Evolutionary conservation across 306 rosid genomes (phyloP), one percentile per base, ranked within the genome.

Genomic region (Cicer pinnatifidum): DNA sequence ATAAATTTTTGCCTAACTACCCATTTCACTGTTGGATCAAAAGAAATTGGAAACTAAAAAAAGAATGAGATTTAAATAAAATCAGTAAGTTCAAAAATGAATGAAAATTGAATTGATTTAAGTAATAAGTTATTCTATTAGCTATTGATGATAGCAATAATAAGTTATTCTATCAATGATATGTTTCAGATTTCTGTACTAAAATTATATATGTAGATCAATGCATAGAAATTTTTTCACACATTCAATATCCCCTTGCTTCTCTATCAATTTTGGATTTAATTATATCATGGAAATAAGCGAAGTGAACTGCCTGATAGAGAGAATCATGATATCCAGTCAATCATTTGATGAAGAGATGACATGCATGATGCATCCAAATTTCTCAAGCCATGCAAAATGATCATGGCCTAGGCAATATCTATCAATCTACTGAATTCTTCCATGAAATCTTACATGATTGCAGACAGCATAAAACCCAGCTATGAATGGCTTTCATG

Each of bases 401-500:
- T 50, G 46, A 40, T 13, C 45, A 48, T 60, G 69, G 16, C 66
- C 54, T 46, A 3, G 37, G 19, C 43, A 62, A 64, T 54, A 65
- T 16, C 61, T 41, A 33, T 15, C 38, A 11, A 33, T 63, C 37
- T 45, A 53, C 67, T 20, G 53, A 13, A 54, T 45, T 11, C 52
- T 61, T 70, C 35, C 35, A 28, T 20, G 53, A 13, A 54, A 45
- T 11, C 52, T 50, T 13, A 65, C 56, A 41, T 44, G 38, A 66
- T 47, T 65, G 47, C 63, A 17, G 37, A 16, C 41, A 45, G 48
- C 39, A 73, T 39, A 58, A 67, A 40, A 8, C 72, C 57, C 59
- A 50, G 9, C 50, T 51, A 53, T n/a, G 64, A 20, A 53, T 70
- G 61, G 54, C 38, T 69, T 75, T 76, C 78, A 44, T 35, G 69